Conservation (phyloP, 129 eudicot species). For the Pulicaria dysenterica region DNA sequence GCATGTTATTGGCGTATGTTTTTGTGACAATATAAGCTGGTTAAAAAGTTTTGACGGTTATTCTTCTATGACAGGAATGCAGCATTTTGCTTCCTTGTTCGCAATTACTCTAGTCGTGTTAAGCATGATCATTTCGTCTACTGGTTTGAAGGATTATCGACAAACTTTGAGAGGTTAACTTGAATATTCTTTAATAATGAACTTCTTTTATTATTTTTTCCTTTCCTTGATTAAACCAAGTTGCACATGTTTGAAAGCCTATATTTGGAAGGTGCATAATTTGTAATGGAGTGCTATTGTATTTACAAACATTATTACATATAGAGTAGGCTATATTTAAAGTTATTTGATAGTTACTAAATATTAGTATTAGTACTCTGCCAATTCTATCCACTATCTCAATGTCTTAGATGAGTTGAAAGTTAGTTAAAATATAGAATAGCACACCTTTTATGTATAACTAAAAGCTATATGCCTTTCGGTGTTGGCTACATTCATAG, state of each 20-base stretch:
- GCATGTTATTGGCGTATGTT: neutral
- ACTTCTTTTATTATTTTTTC: constrained; percentile 9
- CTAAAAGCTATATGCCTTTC: constrained; percentile 11
- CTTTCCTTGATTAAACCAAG: constrained; percentile 6
- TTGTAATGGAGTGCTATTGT: constrained; percentile 4
- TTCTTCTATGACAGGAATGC: constrained; percentile 72
- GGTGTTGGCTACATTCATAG: constrained; percentile 8
- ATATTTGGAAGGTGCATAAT: neutral
- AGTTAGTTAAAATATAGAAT: neutral
- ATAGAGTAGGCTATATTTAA: neutral
- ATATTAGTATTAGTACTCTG: constrained; percentile 13
- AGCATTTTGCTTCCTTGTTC: constrained; percentile 64
- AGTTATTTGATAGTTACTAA: constrained; percentile 16
- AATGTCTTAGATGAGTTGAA: constrained; percentile 15
- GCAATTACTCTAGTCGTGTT: constrained; percentile 50
- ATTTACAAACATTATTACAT: neutral
- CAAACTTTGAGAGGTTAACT: constrained; percentile 69
- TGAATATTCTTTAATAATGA: constrained; percentile 10
- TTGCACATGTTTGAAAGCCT: constrained; percentile 16
- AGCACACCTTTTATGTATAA: neutral
- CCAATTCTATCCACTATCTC: constrained; percentile 9
- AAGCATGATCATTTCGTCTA: constrained; percentile 54
- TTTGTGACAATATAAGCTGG: neutral
- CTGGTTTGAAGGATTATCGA: constrained; percentile 84
- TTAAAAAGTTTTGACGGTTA: constrained; percentile 11